Percentiles rank a stretch among this genome's conserved stretches.
These are phyloP conservation scores for Elsinoe arachidis DNA, from an alignment of 2,329 filamentous ascomycete species.

Conservation along the genomic window DNA sequence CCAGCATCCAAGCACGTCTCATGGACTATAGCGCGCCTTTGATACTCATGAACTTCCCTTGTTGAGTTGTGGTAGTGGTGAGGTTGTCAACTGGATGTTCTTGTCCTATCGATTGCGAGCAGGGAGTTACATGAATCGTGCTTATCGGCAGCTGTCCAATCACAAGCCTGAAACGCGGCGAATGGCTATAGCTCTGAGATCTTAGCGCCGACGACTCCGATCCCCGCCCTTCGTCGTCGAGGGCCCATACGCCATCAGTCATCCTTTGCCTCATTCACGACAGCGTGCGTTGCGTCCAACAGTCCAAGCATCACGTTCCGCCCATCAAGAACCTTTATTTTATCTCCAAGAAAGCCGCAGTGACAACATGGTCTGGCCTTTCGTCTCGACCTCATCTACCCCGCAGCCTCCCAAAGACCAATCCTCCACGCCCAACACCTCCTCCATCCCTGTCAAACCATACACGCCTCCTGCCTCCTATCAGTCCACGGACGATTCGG, in stretches of 20 bases:
- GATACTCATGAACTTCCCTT: too few species aligned
- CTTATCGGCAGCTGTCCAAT: neutral
- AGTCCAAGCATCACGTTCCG: neutral
- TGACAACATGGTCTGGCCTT: conserved; percentile 7
- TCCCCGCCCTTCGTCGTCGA: neutral
- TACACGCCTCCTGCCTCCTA: neutral
- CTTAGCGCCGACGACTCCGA: conserved; percentile 9
- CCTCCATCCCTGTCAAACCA: neutral
- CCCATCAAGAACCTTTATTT: neutral
- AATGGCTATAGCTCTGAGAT: conserved; percentile 8
- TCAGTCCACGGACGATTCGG: neutral
- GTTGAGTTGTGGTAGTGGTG: too few species aligned
- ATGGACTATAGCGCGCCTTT: too few species aligned
- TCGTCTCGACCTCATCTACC: neutral
- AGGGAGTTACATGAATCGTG: neutral
- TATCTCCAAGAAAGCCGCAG: neutral
- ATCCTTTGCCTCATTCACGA: neutral
- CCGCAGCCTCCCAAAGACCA: neutral
- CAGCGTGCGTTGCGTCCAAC: neutral
- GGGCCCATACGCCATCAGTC: neutral
- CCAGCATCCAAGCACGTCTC: too few species aligned
- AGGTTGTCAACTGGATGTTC: too few species aligned
- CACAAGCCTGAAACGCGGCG: neutral
- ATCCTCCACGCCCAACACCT: neutral
- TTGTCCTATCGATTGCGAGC: neutral